Conservation (phyloP, 257 asterid genomes). For the Salvia splendens region DNA sequence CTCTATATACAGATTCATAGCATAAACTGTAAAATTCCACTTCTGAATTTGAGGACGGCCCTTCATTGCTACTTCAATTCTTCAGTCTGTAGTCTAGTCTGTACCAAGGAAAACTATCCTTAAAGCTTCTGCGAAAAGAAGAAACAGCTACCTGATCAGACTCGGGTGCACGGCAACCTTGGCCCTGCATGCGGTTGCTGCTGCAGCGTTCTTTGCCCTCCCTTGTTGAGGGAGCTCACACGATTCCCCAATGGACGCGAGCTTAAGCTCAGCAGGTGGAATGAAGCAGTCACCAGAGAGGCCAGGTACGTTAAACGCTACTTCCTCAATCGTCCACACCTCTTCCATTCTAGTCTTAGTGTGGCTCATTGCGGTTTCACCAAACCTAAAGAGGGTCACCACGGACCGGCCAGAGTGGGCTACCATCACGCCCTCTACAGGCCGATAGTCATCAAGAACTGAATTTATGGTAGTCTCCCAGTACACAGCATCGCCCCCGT, state of each 20-base stretch:
- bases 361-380: slow-evolving; percentile 60
- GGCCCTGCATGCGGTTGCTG: slow-evolving; percentile 39
- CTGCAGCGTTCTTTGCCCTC: slow-evolving; percentile 35
- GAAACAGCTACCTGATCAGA: slow-evolving; percentile 15
- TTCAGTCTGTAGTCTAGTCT: slow-evolving; percentile 25
- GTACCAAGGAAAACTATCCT: slow-evolving; percentile 32
- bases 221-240: slow-evolving; percentile 44
- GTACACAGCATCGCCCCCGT: slow-evolving; percentile 49
- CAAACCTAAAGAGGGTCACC: slow-evolving; percentile 58
- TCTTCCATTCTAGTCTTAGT: slow-evolving; percentile 64
- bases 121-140: neutral
- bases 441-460: slow-evolving; percentile 48
- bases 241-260: slow-evolving; percentile 36
- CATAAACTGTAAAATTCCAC: slow-evolving; percentile 32
- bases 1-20: slow-evolving; percentile 53
- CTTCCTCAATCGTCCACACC: slow-evolving; percentile 56
- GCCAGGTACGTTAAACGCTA: slow-evolving; percentile 55
- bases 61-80: slow-evolving; percentile 32
- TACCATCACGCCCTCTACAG: slow-evolving; percentile 54
- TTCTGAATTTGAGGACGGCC: slow-evolving; percentile 32
- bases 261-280: slow-evolving; percentile 51
- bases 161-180: slow-evolving; percentile 34
- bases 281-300: slow-evolving; percentile 50
- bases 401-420: slow-evolving; percentile 60
- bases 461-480: slow-evolving; percentile 67